These are phyloP conservation scores for Coemansia sp. DNA, from an alignment of 192 early-diverging fungal genomes.

Conservation along the genomic window DNA sequence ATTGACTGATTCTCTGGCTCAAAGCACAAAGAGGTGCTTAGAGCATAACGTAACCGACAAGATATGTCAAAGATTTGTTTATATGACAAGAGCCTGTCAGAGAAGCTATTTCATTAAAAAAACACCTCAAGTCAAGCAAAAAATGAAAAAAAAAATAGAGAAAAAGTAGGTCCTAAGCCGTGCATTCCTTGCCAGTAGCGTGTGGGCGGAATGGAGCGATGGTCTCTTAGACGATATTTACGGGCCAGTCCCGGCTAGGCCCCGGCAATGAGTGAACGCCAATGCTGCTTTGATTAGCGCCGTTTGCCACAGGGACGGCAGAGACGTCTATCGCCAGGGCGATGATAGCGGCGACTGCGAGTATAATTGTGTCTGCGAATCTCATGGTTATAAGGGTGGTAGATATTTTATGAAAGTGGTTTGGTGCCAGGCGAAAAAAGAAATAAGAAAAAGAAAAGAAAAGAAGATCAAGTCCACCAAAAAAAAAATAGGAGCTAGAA, in stretches of 20 bases:
- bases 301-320: conserved; percentile 24
- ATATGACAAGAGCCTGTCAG: background rate
- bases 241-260: conserved; percentile 56
- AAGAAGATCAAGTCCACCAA: background rate
- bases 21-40: background rate
- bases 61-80: background rate
- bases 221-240: conserved; percentile 42
- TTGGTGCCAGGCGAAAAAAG: background rate
- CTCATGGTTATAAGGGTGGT: conserved; percentile 22
- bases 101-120: background rate
- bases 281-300: background rate
- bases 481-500: background rate
- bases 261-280: conserved; percentile 22
- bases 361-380: conserved; percentile 21
- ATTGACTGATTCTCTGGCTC: background rate
- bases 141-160: background rate
- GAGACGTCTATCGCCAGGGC: conserved; percentile 15
- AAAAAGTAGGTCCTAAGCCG: background rate
- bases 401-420: background rate
- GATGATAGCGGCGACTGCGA: conserved; percentile 20
- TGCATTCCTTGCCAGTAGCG: background rate
- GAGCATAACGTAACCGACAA: background rate
- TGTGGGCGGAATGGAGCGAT: background rate
- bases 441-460: background rate
- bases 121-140: background rate